Evolutionary conservation across 805 yeast species (phyloP).

Genomic region (Huiozyma naganishii): DNA sequence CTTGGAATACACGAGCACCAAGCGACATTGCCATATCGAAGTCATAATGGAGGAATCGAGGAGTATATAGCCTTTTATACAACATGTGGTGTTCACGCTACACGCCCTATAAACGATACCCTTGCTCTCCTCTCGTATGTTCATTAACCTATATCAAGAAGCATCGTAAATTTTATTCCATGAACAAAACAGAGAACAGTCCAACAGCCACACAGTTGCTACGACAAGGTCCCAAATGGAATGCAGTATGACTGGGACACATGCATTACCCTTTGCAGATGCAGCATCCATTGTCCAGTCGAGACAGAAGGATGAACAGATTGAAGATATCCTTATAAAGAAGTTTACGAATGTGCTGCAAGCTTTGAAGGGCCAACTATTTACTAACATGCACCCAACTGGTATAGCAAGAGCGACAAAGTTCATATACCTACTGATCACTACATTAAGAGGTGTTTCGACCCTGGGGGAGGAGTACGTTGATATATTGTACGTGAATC

Average conservation of each 20-base stretch:
- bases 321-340: slow-evolving; percentile 42
- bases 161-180: too few species aligned
- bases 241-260: slow-evolving; percentile 31
- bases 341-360: slow-evolving; percentile 49
- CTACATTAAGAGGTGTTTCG: slow-evolving; percentile 65
- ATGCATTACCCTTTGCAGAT: slow-evolving; percentile 56
- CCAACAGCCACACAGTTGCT: slow-evolving; percentile 12
- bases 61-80: too few species aligned
- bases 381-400: slow-evolving; percentile 50
- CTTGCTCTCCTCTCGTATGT: too few species aligned
- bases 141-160: too few species aligned
- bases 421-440: slow-evolving; percentile 54
- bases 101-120: too few species aligned
- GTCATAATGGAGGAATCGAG: too few species aligned
- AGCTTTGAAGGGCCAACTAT: slow-evolving; percentile 47
- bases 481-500: slow-evolving; percentile 56
- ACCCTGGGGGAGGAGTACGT: slow-evolving; percentile 94
- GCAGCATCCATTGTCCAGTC: slow-evolving; percentile 89
- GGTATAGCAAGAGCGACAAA: slow-evolving; percentile 51
- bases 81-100: too few species aligned
- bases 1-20: too few species aligned
- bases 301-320: slow-evolving; percentile 78
- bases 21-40: too few species aligned
- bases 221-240: slow-evolving; percentile 60
- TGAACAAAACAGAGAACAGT: too few species aligned